Base-by-base conservation (phyloP, 345 rosid species). In the Eucalyptus regnans region DNA sequence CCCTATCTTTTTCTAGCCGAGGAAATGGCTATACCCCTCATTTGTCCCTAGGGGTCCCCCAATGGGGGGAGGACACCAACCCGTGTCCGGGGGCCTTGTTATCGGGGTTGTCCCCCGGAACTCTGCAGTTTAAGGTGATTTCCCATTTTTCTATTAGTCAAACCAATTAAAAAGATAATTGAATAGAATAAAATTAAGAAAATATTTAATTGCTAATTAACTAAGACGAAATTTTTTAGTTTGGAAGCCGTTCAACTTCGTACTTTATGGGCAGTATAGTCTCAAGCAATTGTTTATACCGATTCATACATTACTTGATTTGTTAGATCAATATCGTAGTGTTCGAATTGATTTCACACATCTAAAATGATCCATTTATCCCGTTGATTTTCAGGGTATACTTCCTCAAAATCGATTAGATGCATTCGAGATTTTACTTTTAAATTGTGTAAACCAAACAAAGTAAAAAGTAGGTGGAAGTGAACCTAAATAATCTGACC, bases 351-450 rank as follows among this genome's bases (percentile, higher is more conserved):
- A 71, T 37, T 37, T 37, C 4, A 37, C 0, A 11, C 15, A 76
- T 18, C 9, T 76, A 12, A 12, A 20, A 7, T 20, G 2, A 41
- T 41, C 1, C 0, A 41, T 10, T 14, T 76, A 0, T 76, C 4
- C 0, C 0, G 0, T 12, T 0, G 3, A 68, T 18, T 17, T 71
- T 71, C 0, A 7, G 0, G 5, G 17, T 5, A 7, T 29, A 2
- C 33, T 62, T 1, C 4, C 0, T 12, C 83, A 18, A 76, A 37
- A 41, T 41, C 1, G 4, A 20, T 6, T 0, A 1, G 27, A 1
- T 22, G 8, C 29, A 41, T 20, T 76, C 2, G 15, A 76, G 14
- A 11, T 10, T 76, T 76, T 41, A 41, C 48, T 20, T 25, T 0
- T 3, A 4, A 76, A 37, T 76, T 5, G 8, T 12, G 7, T 9